Base-by-base conservation (phyloP, 73 alveolate genomes). In the Paramecium pentaurelia region DNA sequence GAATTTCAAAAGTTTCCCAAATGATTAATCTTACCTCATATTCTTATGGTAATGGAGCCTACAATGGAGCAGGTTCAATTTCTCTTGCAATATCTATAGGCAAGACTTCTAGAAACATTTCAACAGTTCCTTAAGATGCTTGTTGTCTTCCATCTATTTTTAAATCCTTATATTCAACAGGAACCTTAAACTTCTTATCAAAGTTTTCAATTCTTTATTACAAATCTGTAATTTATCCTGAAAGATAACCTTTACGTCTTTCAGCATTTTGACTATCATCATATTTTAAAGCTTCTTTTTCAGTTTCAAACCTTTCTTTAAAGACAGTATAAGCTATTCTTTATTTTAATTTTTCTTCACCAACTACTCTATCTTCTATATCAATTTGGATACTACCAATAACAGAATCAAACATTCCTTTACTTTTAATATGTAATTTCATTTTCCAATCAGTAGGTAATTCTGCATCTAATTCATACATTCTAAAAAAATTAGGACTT, bases 341-440 rank as follows among this genome's bases (percentile, higher is more conserved):
- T 58, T 73, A 92, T 16, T 86, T 91, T 44, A 92, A 84, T 45
- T 77, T 70, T 51, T 85, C 86, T 59, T 92, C 91, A 6, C 92
- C 94, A 4, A 89, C 71, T 7, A 89, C 85, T 60, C 99, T 93
- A 92, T 98, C 99, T 92, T 98, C 99, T 71, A 98, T 88, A 92
- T 98, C 99, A 16, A 98, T 95, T 86, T 93, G 71, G n/a, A 99
- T 97, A 3, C 98, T 70, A 1, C 99, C 99, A 1, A 98, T 98
- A 58, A 97, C 27, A 42, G 94, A 95, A 92, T 98, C 99, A 7
- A 93, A 88, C 42, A 93, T 37, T 12, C 95, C 92, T 70, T 95
- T 86, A 86, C 93, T 96, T 68, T 70, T 80, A 28, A 97, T 96
- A 42, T 92, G 92, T 18, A 96, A 54, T 47, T 86, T 94, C 27